phyloP scores from a whole-genome alignment of 805 yeast species.

The Zygosaccharomyces lentus region DNA sequence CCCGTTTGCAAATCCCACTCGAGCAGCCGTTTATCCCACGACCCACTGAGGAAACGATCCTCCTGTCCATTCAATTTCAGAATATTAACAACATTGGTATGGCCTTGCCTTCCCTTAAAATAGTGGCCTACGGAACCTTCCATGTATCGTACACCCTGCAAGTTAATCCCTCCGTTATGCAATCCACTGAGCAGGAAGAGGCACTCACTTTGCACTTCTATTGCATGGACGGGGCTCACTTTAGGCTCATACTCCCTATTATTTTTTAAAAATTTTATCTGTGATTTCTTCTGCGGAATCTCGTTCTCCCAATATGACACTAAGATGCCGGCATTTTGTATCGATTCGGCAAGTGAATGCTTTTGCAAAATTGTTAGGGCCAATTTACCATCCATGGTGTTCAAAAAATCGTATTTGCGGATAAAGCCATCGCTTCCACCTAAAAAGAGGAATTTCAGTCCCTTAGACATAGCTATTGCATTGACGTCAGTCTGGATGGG shows the following conservation, averaged over 20 bases:
- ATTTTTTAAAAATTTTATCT: conserved; percentile 32
- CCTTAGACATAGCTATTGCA: conserved; percentile 69
- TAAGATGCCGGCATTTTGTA: conserved; percentile 78
- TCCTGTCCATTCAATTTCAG: conserved; percentile 60
- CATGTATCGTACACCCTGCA: conserved; percentile 75
- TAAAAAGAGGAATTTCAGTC: conserved; percentile 81
- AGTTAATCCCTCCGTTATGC: conserved; percentile 75
- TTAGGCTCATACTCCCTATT: conserved; percentile 47
- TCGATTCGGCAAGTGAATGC: conserved; percentile 82
- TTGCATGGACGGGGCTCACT: conserved; percentile 79
- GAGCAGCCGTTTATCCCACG: conserved; percentile 80
- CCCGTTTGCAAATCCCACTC: conserved; percentile 89
- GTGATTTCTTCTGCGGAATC: conserved; percentile 59
- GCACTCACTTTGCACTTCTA: conserved; percentile 80
- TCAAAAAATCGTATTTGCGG: conserved; percentile 80
- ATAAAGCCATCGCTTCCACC: conserved; percentile 97
- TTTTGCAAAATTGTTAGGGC: conserved; percentile 88
- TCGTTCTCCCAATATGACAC: conserved; percentile 94
- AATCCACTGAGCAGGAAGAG: conserved; percentile 83
- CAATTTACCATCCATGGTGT: conserved; percentile 79
- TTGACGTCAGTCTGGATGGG: conserved; percentile 78
- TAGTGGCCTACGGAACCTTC: conserved; percentile 82
- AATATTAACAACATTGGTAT: conserved; percentile 71
- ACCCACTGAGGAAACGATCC: conserved; percentile 66
- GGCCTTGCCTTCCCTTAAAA: conserved; percentile 49